These are phyloP conservation scores for Rhexocercosporidium sp. DNA, from an alignment of 2,329 filamentous ascomycete species.

Conservation along the genomic window DNA sequence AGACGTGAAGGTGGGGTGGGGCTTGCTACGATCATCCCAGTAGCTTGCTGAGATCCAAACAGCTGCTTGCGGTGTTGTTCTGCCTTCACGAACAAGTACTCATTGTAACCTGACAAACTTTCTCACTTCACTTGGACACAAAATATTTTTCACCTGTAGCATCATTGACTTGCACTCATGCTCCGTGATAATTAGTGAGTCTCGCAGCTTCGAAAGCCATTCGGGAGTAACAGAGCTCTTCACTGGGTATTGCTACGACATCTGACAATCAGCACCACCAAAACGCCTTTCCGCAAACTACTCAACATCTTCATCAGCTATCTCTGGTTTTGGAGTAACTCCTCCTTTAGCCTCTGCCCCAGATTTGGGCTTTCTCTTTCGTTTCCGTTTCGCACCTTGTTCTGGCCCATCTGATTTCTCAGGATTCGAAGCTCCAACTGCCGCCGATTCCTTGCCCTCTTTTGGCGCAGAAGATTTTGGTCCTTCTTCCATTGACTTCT, in stretches of 20 bases:
- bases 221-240: background rate
- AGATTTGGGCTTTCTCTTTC: constrained; percentile 46
- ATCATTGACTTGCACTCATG: background rate
- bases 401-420: constrained; percentile 30
- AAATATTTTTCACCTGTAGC: no score
- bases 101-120: background rate
- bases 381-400: constrained; percentile 43
- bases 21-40: background rate
- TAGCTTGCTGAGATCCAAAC: background rate
- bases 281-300: constrained; percentile 27
- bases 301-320: constrained; percentile 23
- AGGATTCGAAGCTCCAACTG: constrained; percentile 16
- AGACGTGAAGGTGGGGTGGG: background rate
- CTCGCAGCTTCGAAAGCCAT: background rate
- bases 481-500: constrained; percentile 49
- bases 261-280: constrained; percentile 14
- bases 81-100: background rate
- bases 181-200: background rate
- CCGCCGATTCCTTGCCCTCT: constrained; percentile 39
- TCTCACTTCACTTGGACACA: background rate
- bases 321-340: constrained; percentile 11
- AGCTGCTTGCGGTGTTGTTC: background rate
- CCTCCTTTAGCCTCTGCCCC: constrained; percentile 27
- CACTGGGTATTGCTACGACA: constrained; percentile 29
- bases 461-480: constrained; percentile 26